Base-by-base conservation (phyloP, 2,329 filamentous ascomycete genomes). In the Aspergillus aculeatus region DNA sequence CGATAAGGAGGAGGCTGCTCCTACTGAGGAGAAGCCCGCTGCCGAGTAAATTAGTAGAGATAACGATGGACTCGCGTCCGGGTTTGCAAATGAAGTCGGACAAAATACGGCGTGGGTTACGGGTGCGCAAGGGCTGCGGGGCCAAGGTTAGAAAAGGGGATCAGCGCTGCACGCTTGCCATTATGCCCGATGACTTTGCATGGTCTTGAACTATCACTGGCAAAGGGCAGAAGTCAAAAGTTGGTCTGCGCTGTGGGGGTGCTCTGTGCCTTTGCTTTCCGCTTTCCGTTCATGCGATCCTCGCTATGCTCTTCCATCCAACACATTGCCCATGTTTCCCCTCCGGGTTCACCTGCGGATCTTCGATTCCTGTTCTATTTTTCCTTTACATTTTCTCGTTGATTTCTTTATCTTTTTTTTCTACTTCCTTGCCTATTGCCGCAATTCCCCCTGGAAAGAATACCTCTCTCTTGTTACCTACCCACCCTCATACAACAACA, bases 1-100 rank as follows among this genome's bases (percentile, higher is more conserved):
- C 59, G 75, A 76, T 68, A 77, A 75, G 66, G 74, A 79, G 66
- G 77, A 78, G 61, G 77, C 75, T 47, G 72, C 77, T 44, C 70
- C 75, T 54, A 74, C 76, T 65, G 76, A 68, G 54, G 75, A 78
- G 63, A 79, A 79, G 74, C 71, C 77, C 66, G 71, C 77, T 41
- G 38, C 38, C 61, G 77, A 79, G 72, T 78, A 79, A 76, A 54
- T 54, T 24, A 73, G 64, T 64, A 69, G 61, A 68, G 69, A 74
- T 70, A 69, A 26, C 29, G 35, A 70, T 69, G 69, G 71, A 71
- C 67, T 69, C 69, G 56, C 67, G 71, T 70, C 68, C 66, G 57
- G 53, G 50, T 64, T 54, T 47, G 16, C 38, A 57, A 57, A 60
- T 65, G 59, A 44, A 44, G 56, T 54, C 52, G 19, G 32, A 48